A percentile compares a stretch with the other conserved stretches of the same genome.
Conservation (phyloP, 179 eudicot species). For the Sideroxylon spinosum region DNA sequence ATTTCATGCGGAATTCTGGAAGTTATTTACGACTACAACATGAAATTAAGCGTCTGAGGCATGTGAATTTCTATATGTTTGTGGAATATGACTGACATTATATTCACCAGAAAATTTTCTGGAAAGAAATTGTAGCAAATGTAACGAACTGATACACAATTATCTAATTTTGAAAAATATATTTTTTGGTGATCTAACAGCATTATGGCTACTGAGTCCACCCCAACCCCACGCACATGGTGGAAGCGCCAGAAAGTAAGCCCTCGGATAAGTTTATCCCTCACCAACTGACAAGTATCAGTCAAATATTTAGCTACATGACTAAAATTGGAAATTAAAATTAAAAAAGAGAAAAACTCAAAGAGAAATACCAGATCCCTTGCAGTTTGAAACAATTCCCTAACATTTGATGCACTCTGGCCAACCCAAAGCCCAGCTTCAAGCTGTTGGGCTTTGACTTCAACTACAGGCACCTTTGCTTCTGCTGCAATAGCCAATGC, state of each 20-base stretch:
- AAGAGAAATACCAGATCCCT: constrained; percentile 66
- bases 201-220: no score
- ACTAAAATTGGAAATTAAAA: no score
- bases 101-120: background rate
- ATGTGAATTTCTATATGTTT: background rate
- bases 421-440: constrained; percentile 93
- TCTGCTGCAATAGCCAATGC: constrained; percentile 93
- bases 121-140: background rate
- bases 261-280: no score
- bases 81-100: background rate
- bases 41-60: background rate
- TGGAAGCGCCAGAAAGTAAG: no score
- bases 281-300: no score
- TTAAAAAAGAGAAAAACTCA: no score
- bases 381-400: constrained; percentile 93
- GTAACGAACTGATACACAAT: background rate
- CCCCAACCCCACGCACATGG: no score
- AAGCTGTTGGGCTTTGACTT: constrained; percentile 79
- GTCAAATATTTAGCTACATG: background rate
- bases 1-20: background rate
- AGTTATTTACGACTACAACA: background rate
- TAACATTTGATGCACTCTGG: constrained; percentile 88
- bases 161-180: background rate
- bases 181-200: background rate
- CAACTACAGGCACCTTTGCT: constrained; percentile 89